Evolutionary conservation across 768 basidiomycete genomes (phyloP).

Genomic region (Mycena chlorophos): DNA sequence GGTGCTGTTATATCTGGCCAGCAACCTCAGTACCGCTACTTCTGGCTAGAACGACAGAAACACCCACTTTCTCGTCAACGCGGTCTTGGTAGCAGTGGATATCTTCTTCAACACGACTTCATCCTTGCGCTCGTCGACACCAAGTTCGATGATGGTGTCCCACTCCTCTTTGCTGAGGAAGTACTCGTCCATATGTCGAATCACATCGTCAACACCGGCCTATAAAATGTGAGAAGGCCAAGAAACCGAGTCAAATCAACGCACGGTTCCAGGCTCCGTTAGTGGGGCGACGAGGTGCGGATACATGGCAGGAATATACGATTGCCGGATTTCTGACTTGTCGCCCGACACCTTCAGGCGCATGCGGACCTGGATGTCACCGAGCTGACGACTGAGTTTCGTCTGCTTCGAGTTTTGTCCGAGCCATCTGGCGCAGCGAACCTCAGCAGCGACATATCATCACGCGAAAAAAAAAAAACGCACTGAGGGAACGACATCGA

Average conservation of each 20-base stretch:
- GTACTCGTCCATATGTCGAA: constrained; percentile 91
- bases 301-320: constrained; percentile 88
- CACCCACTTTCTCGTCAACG: constrained; percentile 85
- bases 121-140: constrained; percentile 78
- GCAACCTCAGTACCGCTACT: no score
- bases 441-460: background rate
- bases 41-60: no score
- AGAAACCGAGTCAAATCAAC: constrained; percentile 33
- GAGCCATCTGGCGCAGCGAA: constrained; percentile 72
- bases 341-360: constrained; percentile 90
- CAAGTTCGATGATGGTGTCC: constrained; percentile 94
- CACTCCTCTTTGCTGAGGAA: constrained; percentile 93
- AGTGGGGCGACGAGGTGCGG: constrained; percentile 80
- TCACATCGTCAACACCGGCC: constrained; percentile 81
- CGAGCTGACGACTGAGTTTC: constrained; percentile 77
- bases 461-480: constrained; percentile 32
- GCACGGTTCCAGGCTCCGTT: constrained; percentile 67
- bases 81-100: constrained; percentile 72
- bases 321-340: constrained; percentile 85
- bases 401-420: constrained; percentile 94
- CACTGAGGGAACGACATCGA: constrained; percentile 83
- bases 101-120: constrained; percentile 83
- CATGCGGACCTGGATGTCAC: constrained; percentile 94
- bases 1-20: constrained; percentile 73
- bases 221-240: constrained; percentile 31